phyloP scores from a whole-genome alignment of 176 grass and related monocot species.

The Triticum urartu region DNA sequence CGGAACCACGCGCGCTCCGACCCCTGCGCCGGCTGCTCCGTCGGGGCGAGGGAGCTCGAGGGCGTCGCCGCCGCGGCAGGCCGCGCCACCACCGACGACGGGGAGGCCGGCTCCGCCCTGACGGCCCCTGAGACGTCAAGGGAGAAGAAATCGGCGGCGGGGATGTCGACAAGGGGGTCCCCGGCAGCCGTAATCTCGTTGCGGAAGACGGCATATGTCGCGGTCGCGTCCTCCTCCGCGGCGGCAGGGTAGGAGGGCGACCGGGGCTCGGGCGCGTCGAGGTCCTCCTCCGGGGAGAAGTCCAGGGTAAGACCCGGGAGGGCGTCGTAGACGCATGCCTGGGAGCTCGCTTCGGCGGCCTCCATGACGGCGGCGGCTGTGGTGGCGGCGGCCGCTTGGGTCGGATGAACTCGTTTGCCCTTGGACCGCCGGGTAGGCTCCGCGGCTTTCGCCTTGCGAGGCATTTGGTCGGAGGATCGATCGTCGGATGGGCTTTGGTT shows the following conservation, averaged over 20 bases:
- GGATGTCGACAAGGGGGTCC: slow-evolving; percentile 42
- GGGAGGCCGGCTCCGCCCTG: neutral
- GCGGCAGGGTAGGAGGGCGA: neutral
- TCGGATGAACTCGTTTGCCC: slow-evolving; percentile 19
- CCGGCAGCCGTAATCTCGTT: slow-evolving; percentile 68
- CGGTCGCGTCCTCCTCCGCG: slow-evolving; percentile 30
- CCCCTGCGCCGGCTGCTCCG: slow-evolving; percentile 43
- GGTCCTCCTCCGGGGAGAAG: slow-evolving; percentile 25
- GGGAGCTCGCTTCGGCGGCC: slow-evolving; percentile 7
- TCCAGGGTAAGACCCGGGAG: slow-evolving; percentile 48
- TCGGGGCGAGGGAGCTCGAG: neutral
- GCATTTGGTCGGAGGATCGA: slow-evolving; percentile 30
- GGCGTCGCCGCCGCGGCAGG: neutral
- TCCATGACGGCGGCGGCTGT: slow-evolving; percentile 14
- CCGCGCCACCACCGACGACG: neutral
- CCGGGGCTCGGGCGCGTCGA: neutral
- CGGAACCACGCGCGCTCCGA: slow-evolving; percentile 83
- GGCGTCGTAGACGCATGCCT: slow-evolving; percentile 53
- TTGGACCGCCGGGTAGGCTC: slow-evolving; percentile 6
- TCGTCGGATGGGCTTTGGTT: neutral
- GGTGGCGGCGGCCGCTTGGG: neutral
- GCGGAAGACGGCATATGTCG: slow-evolving; percentile 71
- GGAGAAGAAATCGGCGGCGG: slow-evolving; percentile 70
- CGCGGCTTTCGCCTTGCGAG: neutral
- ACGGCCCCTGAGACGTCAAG: slow-evolving; percentile 46